Base-by-base conservation (phyloP, 441 rosid genomes). In the Pelargonium citronellum region DNA sequence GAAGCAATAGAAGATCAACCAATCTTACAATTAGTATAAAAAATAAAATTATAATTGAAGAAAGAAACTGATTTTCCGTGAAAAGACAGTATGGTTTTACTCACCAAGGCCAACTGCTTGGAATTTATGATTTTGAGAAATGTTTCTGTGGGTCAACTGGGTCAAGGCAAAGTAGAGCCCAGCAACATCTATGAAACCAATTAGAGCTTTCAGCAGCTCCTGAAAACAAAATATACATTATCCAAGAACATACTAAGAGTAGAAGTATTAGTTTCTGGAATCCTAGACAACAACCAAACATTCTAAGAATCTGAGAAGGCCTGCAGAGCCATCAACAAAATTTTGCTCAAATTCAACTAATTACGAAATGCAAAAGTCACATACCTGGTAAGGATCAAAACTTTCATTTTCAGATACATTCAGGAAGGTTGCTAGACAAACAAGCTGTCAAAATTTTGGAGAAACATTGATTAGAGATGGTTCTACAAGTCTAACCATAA, bases 91-190 rank as follows among this genome's bases (percentile, higher is more conserved):
- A 68, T 74, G 61, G 53, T 22, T 41, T 58, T 47, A 78, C 93
- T 75, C 79, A 93, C 98, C 97, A 16, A 93, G 94, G 22, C 98
- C 98, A 77, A 93, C 95, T 46, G 98, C 96, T 72, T 93, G 98
- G 81, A 90, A 92, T 81, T 92, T 92, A 74, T 92, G 98, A 72
- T 92, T 90, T 71, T 90, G 98, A 41, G 98, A 92, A 74, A 92
- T 92, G 81, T 92, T 92, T 81, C 96, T 76, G 83, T 92, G 98
- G 58, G 93, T 87, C 78, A 92, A 82, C 82, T 90, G 95, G 27
- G 98, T 87, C 69, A 92, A 80, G 67, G 96, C 96, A 83, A 79
- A 89, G 77, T 90, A 90, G 8, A 92, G 85, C 69, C 98, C 98
- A 78, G 95, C 98, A 65, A 93, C 97, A 76, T 93, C 98, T 66